Percentiles rank a stretch among this genome's conserved stretches.
phyloP scores from a whole-genome alignment of 2,329 filamentous ascomycete genomes.

The Cordyceps cateniannulata region DNA sequence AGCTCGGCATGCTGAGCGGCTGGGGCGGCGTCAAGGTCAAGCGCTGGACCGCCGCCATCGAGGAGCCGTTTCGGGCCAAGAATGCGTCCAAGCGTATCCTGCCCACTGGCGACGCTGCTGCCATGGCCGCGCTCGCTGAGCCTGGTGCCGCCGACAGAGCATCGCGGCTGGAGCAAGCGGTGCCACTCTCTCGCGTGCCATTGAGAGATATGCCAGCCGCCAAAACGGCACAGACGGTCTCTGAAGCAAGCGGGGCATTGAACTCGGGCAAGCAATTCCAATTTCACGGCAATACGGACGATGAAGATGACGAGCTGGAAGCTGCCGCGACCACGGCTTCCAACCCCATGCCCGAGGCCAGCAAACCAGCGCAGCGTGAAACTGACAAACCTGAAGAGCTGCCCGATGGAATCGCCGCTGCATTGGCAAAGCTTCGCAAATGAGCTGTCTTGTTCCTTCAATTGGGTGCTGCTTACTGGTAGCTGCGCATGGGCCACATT shows the following conservation, averaged over 20 bases:
- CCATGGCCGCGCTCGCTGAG: not conserved
- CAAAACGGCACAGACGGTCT: not conserved
- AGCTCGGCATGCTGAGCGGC: conserved; percentile 75
- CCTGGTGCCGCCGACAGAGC: conserved; percentile 17
- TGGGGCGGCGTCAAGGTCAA: conserved; percentile 96
- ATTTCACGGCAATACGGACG: conserved; percentile 33
- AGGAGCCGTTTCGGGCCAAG: conserved; percentile 76
- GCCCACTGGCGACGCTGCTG: conserved; percentile 18
- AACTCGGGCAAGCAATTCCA: conserved; percentile 28
- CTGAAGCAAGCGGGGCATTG: not conserved
- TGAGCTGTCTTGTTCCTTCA: not conserved
- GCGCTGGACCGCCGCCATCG: conserved; percentile 73
- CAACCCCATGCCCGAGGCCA: conserved; percentile 24
- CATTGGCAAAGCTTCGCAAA: conserved; percentile 52
- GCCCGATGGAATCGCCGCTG: conserved; percentile 53
- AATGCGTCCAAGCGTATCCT: conserved; percentile 52
- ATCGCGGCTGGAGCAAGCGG: conserved; percentile 30
- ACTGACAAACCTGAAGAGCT: conserved; percentile 35
- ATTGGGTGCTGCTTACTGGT: not conserved
- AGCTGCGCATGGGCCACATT: not conserved
- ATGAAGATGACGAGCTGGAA: conserved; percentile 43
- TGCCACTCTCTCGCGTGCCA: conserved; percentile 34
- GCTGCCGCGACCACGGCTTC: conserved; percentile 44
- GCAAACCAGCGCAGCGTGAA: not conserved
- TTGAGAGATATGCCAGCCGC: conserved; percentile 31